Percentiles rank a stretch among this genome's conserved stretches.
These are phyloP conservation scores for Fusarium compactum DNA, from an alignment of 2,329 filamentous ascomycete species.

Conservation along the genomic window DNA sequence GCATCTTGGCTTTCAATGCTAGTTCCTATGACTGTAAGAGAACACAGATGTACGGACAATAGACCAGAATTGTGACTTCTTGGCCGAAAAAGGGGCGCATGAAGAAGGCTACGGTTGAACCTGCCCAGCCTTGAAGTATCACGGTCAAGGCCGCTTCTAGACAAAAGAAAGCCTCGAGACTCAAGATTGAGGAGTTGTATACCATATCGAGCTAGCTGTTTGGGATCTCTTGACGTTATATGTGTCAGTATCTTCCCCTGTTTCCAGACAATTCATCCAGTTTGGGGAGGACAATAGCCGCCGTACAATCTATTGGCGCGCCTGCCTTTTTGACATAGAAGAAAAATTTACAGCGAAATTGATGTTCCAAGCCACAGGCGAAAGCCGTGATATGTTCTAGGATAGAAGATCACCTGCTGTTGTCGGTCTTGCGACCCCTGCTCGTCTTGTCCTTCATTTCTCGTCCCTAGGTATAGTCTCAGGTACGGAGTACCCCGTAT, in stretches of 20 bases:
- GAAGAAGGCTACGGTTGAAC: constrained; percentile 3
- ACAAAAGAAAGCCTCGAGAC: constrained; percentile 1
- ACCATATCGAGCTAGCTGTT: neutral
- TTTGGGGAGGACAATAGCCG: neutral
- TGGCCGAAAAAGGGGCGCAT: constrained; percentile 20
- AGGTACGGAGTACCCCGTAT: neutral
- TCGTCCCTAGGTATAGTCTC: neutral
- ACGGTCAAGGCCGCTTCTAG: neutral
- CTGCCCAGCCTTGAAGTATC: neutral
- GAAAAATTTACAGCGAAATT: neutral
- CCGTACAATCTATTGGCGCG: neutral
- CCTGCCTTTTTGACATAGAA: neutral
- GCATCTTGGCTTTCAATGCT: neutral
- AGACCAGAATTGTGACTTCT: constrained; percentile 11
- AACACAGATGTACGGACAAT: neutral
- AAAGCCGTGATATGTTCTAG: neutral
- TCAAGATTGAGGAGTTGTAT: constrained; percentile 2
- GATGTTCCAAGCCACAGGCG: neutral
- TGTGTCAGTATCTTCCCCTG: neutral
- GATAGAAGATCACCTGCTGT: neutral
- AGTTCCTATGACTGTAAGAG: no score
- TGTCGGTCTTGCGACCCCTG: constrained; percentile 2
- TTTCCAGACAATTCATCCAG: neutral
- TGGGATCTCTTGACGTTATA: neutral
- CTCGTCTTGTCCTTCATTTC: constrained; percentile 6